Evolutionary conservation across 1,139 yeast species (phyloP), one percentile per base, ranked within the genome.

Genomic region (Kurtzmaniella quercitrusa): DNA sequence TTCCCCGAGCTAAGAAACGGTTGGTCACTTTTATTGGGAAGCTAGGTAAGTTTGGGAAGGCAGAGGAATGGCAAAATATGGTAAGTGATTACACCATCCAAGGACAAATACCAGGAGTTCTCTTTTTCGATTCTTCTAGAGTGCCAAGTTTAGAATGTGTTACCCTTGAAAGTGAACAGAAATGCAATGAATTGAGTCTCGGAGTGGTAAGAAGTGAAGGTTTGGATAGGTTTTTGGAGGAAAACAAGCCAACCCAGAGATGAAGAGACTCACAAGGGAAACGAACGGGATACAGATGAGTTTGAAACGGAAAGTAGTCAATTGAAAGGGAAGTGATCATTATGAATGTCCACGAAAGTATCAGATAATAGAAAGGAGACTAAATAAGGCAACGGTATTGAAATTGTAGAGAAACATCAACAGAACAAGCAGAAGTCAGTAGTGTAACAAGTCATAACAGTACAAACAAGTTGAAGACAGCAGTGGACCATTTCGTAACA

Each of bases 141-240:
- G 9, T 43, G 8, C 58, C 60, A 1, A 43, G 44, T 34, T 48
- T 47, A 39, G 53, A 52, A 39, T 59, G 64, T 41, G 55, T 52
- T 4, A 58, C 56, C 14, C 42, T 50, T 18, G 47, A 44, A 33
- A 45, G 46, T 14, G 33, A 43, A 31, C 46, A 57, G 39, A 12
- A 25, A 16, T 57, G 61, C 42, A 48, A 45, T 19, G 46, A 43
- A 12, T 16, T 31, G 3, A 12, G 10, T 31, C 18, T 31, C 4
- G 36, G 36, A 3, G 11, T 5, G 6, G 18, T 16, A 12, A 16
- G 7, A 6, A 16, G 18, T 15, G 18, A 14, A 16, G 10, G 5
- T 14, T 15, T 31, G 11, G 18, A 31, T 15, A 31, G 14, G 18
- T 31, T 31, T 16, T 31, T 31, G 36, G 14, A 31, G 7, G 11